phyloP scores from a whole-genome alignment of 345 rosid genomes.

The Moringa oleifera region DNA sequence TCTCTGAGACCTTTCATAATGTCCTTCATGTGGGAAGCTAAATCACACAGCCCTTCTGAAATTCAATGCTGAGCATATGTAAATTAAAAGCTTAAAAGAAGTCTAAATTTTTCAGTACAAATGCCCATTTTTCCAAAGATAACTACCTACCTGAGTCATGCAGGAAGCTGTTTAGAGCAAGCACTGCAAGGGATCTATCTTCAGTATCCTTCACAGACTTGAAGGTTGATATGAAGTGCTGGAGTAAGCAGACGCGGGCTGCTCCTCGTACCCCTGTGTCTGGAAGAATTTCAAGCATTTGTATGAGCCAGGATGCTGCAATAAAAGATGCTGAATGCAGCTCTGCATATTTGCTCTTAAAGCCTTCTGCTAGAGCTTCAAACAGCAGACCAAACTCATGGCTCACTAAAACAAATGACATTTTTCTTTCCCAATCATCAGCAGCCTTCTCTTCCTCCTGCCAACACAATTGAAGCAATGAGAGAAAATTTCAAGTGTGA shows the following conservation, averaged over 20 bases:
- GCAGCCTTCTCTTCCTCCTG: slow-evolving; percentile 61
- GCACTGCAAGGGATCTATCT: slow-evolving; percentile 50
- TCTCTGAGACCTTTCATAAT: slow-evolving; percentile 56
- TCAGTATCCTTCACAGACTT: slow-evolving; percentile 47
- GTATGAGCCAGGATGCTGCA: slow-evolving; percentile 56
- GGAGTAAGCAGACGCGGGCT: slow-evolving; percentile 62
- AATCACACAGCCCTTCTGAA: slow-evolving; percentile 48
- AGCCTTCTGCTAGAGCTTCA: slow-evolving; percentile 65
- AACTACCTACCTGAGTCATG: slow-evolving; percentile 44
- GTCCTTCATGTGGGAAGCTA: slow-evolving; percentile 42
- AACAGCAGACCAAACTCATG: slow-evolving; percentile 64
- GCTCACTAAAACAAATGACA: slow-evolving; percentile 50
- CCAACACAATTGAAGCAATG: slow-evolving; percentile 3
- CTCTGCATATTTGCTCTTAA: slow-evolving; percentile 40
- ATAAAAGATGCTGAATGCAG: slow-evolving; percentile 42
- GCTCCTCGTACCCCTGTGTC: slow-evolving; percentile 62
- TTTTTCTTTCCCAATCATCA: slow-evolving; percentile 57
- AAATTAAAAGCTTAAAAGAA: not conserved
- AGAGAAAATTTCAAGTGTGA: not conserved
- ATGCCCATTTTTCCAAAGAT: not conserved
- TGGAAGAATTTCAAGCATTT: slow-evolving; percentile 52
- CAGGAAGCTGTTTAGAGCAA: slow-evolving; percentile 56
- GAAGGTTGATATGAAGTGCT: slow-evolving; percentile 38
- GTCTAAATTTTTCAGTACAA: not conserved
- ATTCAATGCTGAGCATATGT: slow-evolving; percentile 9